Evolutionary conservation across 1,284 basidiomycete species (phyloP).

Genomic region (Sporisorium graminicola): DNA sequence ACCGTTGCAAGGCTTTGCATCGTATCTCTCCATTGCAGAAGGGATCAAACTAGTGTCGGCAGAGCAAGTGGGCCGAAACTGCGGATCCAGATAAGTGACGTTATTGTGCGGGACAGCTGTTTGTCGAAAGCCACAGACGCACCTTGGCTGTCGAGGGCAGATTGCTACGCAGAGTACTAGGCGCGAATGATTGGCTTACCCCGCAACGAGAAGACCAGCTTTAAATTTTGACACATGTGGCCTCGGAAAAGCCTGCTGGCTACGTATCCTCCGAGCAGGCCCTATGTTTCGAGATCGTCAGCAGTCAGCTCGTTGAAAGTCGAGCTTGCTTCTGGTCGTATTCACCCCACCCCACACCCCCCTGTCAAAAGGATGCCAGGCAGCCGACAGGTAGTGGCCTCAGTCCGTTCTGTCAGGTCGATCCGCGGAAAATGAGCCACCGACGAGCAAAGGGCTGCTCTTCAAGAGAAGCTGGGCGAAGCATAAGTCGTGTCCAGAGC

Average conservation of each 20-base stretch:
- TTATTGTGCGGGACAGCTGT: background rate
- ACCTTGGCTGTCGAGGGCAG: background rate
- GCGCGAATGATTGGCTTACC: conserved; percentile 22
- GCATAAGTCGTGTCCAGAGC: too few relatives aligned
- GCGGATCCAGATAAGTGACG: background rate
- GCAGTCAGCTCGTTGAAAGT: background rate
- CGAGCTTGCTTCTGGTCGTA: background rate
- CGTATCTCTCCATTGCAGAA: too few relatives aligned
- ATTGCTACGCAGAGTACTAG: background rate
- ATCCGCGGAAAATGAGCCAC: too few relatives aligned
- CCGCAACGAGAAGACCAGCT: conserved; percentile 23
- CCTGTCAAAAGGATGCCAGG: too few relatives aligned
- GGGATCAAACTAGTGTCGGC: too few relatives aligned
- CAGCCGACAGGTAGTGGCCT: too few relatives aligned
- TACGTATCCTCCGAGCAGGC: background rate
- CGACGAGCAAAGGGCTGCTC: too few relatives aligned
- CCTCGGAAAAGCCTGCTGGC: background rate
- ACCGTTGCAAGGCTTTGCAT: background rate
- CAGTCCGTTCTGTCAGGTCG: too few relatives aligned
- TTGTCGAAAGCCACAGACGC: background rate
- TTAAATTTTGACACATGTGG: conserved; percentile 4
- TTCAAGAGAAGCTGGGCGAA: too few relatives aligned
- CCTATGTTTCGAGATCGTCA: too few relatives aligned
- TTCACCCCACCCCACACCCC: too few relatives aligned
- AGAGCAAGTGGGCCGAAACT: background rate